Evolutionary conservation across 371 early-diverging fungal genomes (phyloP), one percentile per base, ranked within the genome.

Genomic region (Mucor saturninus): DNA sequence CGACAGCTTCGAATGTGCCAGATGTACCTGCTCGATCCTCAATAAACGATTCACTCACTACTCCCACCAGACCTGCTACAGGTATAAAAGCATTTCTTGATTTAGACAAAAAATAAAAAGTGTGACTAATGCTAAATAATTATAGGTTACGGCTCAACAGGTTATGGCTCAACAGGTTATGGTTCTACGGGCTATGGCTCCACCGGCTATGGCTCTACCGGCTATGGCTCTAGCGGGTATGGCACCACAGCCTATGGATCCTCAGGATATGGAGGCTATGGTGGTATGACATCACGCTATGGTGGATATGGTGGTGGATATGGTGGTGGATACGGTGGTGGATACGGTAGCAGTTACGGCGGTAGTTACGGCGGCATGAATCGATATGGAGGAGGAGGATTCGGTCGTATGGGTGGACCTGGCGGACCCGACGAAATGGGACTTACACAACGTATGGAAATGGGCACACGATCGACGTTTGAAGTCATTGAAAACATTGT

Each of bases 401-500:
- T 53, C 30, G 64, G 63, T 35, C 51, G 67, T 9, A 65, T 62
- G 50, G 68, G 73, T 35, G 54, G 62, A 2, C 62, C 68, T 55
- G 77, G 81, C 10, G 76, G 72, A 2, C 72, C 69, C 15, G 84
- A 84, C 28, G 90, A 92, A 5, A 74, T 88, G 68, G 79, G 91
- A 21, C 69, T 93, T 8, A 87, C 93, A 21, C 91, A 90, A 54
- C 89, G 88, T 38, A 90, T 95, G 83, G 96, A 94, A 69, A 89
- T 91, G 49, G 92, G 90, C 28, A 94, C 97, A 1, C 91, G 92
- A 37, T 83, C 94, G 21, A 91, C 98, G 0, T 98, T 98, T 73
- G 92, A 95, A 74, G 78, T 94, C 31, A 89, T 98, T 38, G 95
- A 96, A 65, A 87, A 90, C 10, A 86, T 98, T 49, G 98, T 98